Evolutionary conservation across 225 moss, liverwort and hornwort genomes (phyloP), one percentile per base, ranked within the genome.

Genomic region (Physcomitrium patens): DNA sequence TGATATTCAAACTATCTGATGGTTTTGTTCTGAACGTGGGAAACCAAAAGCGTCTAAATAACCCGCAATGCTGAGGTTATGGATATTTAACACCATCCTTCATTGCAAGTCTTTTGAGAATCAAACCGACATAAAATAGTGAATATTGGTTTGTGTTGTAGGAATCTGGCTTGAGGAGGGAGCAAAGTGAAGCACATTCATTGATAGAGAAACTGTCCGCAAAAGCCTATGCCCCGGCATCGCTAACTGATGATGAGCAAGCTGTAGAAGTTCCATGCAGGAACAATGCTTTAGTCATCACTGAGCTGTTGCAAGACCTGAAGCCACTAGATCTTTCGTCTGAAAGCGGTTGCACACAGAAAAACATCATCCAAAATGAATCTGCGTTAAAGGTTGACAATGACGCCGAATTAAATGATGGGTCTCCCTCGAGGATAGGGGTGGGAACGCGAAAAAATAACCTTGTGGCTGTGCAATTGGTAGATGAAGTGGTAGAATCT

Each of bases 241-340:
- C 44, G 4, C 67, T 71, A 12, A 62, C 42, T 19, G 68, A 71
- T 62, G 70, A 71, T 24, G 81, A 76, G 23, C 72, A 28, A 68
- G 55, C 22, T 54, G 63, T 9, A 48, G 75, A 76, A 60, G 62
- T 81, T 57, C 20, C 77, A 48, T 82, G 75, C 69, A 83, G 77
- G 83, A 85, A 71, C 45, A 80, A 76, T 69, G 62, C 78, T 60
- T 73, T 71, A 18, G 60, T 81, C 47, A 71, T 92, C 9, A 77
- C 69, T 69, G 80, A 82, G 48, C 60, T 87, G 71, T 84, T 89
- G 77, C 83, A 89, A 41, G 85, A 86, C 47, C 77, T 96, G 23
- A 80, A 87, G 72, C 79, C 85, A 14, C 70, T 88, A 49, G 77
- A 91, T 17, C 70, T 81, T 23, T 73, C 57, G 23, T 16, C 8